Percentiles rank a stretch among this genome's conserved stretches.
These are phyloP conservation scores for Chaetomium olivaceum DNA, from an alignment of 2,329 filamentous ascomycete species.

Conservation along the genomic window DNA sequence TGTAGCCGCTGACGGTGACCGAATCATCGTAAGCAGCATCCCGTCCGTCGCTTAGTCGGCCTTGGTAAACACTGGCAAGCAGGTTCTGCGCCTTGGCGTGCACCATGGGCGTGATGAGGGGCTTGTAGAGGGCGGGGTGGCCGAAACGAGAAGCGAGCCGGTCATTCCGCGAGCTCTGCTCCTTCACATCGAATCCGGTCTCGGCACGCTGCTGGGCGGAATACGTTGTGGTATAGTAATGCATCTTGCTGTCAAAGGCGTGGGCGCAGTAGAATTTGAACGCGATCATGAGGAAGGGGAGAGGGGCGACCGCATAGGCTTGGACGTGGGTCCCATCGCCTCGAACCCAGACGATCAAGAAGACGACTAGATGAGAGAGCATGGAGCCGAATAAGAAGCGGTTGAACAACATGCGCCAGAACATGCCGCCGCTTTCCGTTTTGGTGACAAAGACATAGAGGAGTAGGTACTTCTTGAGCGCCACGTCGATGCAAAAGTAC, in stretches of 20 bases:
- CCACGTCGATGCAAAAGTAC: conserved; percentile 85
- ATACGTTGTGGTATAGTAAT: conserved; percentile 74
- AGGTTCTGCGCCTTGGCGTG: conserved; percentile 86
- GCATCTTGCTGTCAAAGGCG: conserved; percentile 75
- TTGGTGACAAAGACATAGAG: conserved; percentile 97
- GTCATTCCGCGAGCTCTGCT: conserved; percentile 60
- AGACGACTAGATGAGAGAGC: conserved; percentile 76
- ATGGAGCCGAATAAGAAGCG: conserved; percentile 82
- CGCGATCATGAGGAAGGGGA: conserved; percentile 73
- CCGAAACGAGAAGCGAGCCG: conserved; percentile 78
- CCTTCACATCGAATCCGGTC: conserved; percentile 49
- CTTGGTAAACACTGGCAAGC: conserved; percentile 81
- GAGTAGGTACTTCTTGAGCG: conserved; percentile 91
- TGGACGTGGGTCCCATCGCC: conserved; percentile 60
- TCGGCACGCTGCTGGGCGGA: conserved; percentile 50
- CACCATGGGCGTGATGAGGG: conserved; percentile 92
- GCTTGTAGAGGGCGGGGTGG: conserved; percentile 86
- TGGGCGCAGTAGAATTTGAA: conserved; percentile 86
- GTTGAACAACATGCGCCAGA: conserved; percentile 91
- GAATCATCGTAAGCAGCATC: conserved; percentile 56
- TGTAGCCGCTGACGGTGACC: conserved; percentile 69
- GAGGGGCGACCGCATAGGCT: conserved; percentile 69
- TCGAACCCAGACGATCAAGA: conserved; percentile 71
- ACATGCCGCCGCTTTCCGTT: conserved; percentile 89
- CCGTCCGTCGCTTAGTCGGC: conserved; percentile 69